Evolutionary conservation across 73 alveolate genomes (phyloP).

Genomic region (Urostyla sp.): DNA sequence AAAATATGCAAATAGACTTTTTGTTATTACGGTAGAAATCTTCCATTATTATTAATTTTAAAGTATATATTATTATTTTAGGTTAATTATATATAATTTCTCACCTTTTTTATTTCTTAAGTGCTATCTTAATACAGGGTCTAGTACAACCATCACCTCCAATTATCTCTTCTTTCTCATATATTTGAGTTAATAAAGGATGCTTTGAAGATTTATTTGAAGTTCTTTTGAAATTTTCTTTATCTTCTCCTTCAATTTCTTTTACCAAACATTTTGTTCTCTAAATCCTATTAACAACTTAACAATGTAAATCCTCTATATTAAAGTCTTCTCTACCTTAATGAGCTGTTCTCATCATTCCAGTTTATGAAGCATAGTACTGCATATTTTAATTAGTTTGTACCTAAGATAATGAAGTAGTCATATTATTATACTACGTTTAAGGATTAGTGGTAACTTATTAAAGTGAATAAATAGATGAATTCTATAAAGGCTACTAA

Average conservation of each 20-base stretch:
- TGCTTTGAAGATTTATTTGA: background rate
- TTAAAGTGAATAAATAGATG: background rate
- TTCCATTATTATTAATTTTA: too few relatives aligned
- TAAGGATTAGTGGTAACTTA: background rate
- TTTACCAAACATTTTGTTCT: constrained; percentile 28
- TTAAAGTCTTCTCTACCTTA: constrained; percentile 45
- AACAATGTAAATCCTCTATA: constrained; percentile 50
- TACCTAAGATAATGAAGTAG: constrained; percentile 18
- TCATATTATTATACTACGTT: background rate
- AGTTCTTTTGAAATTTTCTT: background rate
- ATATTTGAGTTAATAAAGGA: background rate
- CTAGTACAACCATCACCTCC: constrained; percentile 42
- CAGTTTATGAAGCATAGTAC: constrained; percentile 30
- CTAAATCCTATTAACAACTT: constrained; percentile 18
- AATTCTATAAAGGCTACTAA: background rate
- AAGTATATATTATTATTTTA: too few relatives aligned
- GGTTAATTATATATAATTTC: too few relatives aligned
- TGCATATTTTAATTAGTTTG: constrained; percentile 4
- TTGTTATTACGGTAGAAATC: too few relatives aligned
- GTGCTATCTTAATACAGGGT: too few relatives aligned
- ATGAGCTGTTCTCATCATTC: constrained; percentile 54
- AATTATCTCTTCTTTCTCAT: constrained; percentile 16
- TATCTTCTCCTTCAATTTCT: constrained; percentile 10
- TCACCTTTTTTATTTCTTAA: too few relatives aligned
- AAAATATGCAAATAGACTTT: too few relatives aligned